Base-by-base conservation (phyloP, 176 grass and related monocot species). In the Tuctoria greenei region DNA sequence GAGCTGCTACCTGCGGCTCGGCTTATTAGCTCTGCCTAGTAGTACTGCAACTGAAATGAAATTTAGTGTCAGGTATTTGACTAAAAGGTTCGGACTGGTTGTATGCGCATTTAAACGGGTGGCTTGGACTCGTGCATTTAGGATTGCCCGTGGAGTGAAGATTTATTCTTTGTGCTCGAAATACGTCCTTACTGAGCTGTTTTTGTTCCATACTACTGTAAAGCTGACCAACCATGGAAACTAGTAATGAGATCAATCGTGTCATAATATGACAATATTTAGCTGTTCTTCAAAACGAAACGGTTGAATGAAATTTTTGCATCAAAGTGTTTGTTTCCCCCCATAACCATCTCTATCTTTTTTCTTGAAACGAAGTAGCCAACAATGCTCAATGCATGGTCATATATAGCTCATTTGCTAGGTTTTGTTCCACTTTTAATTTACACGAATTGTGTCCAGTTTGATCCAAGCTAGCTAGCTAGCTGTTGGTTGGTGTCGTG, bases 401-500 rank as follows among this genome's bases (percentile, higher is more conserved):
- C 8, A 14, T 31, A 51, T 31, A 13, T 16, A 61, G 26, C 34
- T 61, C 26, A 28, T 5, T 35, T 1, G n/a, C 31, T 28, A 20
- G 4, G 42, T 1, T 14, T 61, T 12, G 10, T 0, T 26, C 39
- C 52, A 41, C 0, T 39, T 18, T 46, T 66, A 36, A 36, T 17
- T 44, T 51, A 17, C 20, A 51, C 16, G 35, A 75, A 60, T 67
- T 6, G 7, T 56, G 31, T 59, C 14, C 24, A 57, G 45, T 56
- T 77, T 78, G 59, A 82, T 77, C 66, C 31, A 35, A 46, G 67
- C 69, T 49, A 73, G 77, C 61, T 77, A 25, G 34, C 50, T 73
- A 40, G 50, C 69, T 67, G 50, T 72, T 87, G 41, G 67, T 87
- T 87, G 79, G 79, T 82, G 85, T 79, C 50, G 47, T 82, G 72